Percentiles rank a stretch among this genome's conserved stretches.
Evolutionary conservation across 352 stramenopile species (phyloP).

Genomic region (Phytophthora sojae): DNA sequence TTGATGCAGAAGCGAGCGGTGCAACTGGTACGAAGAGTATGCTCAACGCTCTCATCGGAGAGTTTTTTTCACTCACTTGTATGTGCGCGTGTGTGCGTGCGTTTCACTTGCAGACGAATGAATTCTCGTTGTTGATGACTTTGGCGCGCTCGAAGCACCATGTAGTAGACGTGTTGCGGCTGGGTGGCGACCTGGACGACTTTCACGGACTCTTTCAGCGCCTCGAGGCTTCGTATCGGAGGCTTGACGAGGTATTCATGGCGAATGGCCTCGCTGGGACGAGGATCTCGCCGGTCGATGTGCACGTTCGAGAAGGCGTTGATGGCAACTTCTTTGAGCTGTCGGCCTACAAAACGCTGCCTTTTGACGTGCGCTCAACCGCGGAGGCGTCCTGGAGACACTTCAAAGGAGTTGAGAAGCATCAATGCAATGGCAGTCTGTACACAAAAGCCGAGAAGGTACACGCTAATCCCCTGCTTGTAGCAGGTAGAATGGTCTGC

Average conservation of each 20-base stretch:
- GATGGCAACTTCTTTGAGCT: slow-evolving; percentile 32
- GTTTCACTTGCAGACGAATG: slow-evolving; percentile 7
- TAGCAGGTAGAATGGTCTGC: not conserved
- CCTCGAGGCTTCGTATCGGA: slow-evolving; percentile 15
- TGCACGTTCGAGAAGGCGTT: slow-evolving; percentile 25
- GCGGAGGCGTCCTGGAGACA: slow-evolving; percentile 24
- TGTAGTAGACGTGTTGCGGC: slow-evolving; percentile 11
- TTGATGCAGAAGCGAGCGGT: slow-evolving; percentile 38
- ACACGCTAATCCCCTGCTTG: not conserved
- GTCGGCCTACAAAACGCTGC: slow-evolving; percentile 30
- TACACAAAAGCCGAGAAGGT: slow-evolving; percentile 34
- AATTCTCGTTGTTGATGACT: slow-evolving; percentile 19
- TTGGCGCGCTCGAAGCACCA: not conserved
- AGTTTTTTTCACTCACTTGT: not conserved
- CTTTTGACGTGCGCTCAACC: slow-evolving; percentile 17
- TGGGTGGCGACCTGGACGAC: slow-evolving; percentile 12
- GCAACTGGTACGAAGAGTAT: slow-evolving; percentile 7
- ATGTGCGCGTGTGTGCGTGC: not conserved
- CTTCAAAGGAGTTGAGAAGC: slow-evolving; percentile 35
- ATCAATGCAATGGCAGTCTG: slow-evolving; percentile 25
- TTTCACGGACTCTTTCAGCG: slow-evolving; percentile 28
- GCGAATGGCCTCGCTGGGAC: slow-evolving; percentile 26
- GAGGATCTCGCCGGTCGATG: slow-evolving; percentile 16
- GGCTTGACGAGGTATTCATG: slow-evolving; percentile 27
- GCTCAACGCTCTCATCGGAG: not conserved